Evolutionary conservation across 768 basidiomycete species (phyloP).

Genomic region (Trametes punicea): DNA sequence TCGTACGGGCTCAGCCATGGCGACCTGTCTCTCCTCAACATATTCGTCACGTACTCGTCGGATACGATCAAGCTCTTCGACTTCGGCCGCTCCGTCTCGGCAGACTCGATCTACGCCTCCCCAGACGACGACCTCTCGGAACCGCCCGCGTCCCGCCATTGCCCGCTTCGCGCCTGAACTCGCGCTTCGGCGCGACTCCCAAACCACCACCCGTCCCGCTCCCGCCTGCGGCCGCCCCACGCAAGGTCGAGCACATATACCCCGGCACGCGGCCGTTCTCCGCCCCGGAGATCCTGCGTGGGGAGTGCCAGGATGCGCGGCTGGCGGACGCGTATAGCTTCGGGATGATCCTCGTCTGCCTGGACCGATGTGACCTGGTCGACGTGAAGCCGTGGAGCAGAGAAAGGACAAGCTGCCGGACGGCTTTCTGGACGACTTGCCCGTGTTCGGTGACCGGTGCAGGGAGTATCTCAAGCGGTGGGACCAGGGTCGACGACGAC

Average conservation of each 20-base stretch:
- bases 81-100: constrained; percentile 79
- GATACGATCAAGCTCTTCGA: constrained; percentile 82
- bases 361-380: constrained; percentile 70
- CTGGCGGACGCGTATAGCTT: constrained; percentile 85
- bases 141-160: constrained; percentile 50
- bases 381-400: constrained; percentile 82
- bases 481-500: constrained; percentile 52
- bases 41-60: constrained; percentile 64
- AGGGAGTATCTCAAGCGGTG: constrained; percentile 58
- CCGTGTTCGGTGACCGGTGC: constrained; percentile 57
- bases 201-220: constrained; percentile 25
- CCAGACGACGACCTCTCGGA: constrained; percentile 68
- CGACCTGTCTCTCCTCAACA: constrained; percentile 77
- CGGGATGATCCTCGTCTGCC: constrained; percentile 76
- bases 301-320: constrained; percentile 72
- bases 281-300: constrained; percentile 77
- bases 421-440: constrained; percentile 63
- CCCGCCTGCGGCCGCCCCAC: constrained; percentile 28
- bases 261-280: constrained; percentile 82
- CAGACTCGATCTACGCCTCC: constrained; percentile 60
- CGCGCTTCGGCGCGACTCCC: constrained; percentile 16
- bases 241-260: constrained; percentile 71
- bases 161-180: constrained; percentile 16
- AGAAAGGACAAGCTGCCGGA: constrained; percentile 66
- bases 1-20: constrained; percentile 77